phyloP scores from a whole-genome alignment of 2,329 filamentous ascomycete species.

The Fusarium domesticum region DNA sequence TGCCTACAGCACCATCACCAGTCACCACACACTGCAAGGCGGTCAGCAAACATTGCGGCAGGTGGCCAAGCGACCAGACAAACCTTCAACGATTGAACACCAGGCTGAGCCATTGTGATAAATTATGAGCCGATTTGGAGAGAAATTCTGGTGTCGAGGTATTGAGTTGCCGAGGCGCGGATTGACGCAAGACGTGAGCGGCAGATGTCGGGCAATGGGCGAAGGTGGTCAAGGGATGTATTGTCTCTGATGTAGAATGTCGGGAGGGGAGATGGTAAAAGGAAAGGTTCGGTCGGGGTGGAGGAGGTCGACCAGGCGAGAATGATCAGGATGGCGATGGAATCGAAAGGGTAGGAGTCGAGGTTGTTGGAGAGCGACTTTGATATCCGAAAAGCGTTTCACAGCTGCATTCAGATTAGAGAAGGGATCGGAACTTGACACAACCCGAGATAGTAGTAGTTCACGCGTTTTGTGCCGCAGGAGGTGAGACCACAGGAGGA shows the following conservation, averaged over 20 bases:
- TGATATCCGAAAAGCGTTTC: slow-evolving; percentile 16
- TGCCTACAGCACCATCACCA: slow-evolving; percentile 98
- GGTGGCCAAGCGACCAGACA: slow-evolving; percentile 28
- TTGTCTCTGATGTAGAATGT: slow-evolving; percentile 10
- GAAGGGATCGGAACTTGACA: slow-evolving; percentile 28
- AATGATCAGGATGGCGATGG: slow-evolving; percentile 9
- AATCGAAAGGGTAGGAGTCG: slow-evolving; percentile 1
- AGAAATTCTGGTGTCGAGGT: slow-evolving; percentile 3
- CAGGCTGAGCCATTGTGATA: slow-evolving; percentile 67
- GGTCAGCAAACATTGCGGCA: slow-evolving; percentile 30
- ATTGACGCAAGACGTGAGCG: slow-evolving; percentile 6
- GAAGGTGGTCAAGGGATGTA: slow-evolving; percentile 4
- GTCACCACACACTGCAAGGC: slow-evolving; percentile 86
- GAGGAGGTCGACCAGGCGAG: slow-evolving; percentile 7
- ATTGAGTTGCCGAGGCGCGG: slow-evolving; percentile 7
- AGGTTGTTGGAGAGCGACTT: slow-evolving; percentile 2
- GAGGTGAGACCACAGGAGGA: slow-evolving; percentile 32
- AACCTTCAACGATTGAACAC: slow-evolving; percentile 91
- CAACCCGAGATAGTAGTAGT: slow-evolving; percentile 24
- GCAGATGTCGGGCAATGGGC: too few species aligned
- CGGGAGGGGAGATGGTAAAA: slow-evolving; percentile 9
- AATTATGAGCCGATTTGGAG: slow-evolving; percentile 7
- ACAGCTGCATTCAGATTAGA: slow-evolving; percentile 26
- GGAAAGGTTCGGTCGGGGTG: too few species aligned
- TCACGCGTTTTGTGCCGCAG: slow-evolving; percentile 33